Evolutionary conservation across 352 stramenopile species (phyloP), one percentile per base, ranked within the genome.

Genomic region (Globisporangium uncinulatum): DNA sequence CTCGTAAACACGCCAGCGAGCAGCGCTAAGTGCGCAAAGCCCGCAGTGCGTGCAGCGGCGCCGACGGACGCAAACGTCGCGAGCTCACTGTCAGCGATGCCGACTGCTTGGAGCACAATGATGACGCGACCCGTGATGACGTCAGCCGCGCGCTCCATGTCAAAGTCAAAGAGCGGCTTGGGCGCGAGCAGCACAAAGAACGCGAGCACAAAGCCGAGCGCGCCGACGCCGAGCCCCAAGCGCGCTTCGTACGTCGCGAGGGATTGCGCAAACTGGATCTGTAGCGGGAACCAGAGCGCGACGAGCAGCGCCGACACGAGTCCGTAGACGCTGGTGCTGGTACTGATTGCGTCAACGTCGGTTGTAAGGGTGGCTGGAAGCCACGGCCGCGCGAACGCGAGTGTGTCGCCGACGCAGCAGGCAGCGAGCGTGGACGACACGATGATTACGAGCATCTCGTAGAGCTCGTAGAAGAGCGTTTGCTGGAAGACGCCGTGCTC

Each of bases 401-500:
- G 39, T 39, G 72, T 41, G 49, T 79, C 74, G 45, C 73, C 71
- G 51, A 79, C 52, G n/a, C 57, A 65, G 55, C 74, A 81, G 11
- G 69, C 73, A 4, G 80, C 32, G 8, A 81, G 64, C 24, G 73
- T 75, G 20, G 79, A 89, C 19, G 74, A 83, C 42, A 76, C 65
- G 21, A 90, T 64, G 43, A 90, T 72, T 47, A 92, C 73, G 32
- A 92, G 68, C 74, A 87, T 89, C 66, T 92, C 82, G 71, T 87
- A 89, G 24, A 92, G 68, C 65, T 92, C 82, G 57, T 77, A 90
- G 69, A 90, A 92, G 36, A 92, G 63, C 60, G 77, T 88, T 57
- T 92, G 79, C 49, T 66, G 64, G 57, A 92, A 86, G 7, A 86
- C 65, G 34, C 76, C 76, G 10, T 65, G 63, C 63, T 87, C 74